A percentile compares a stretch with the other conserved stretches of the same genome.
Conservation (phyloP, 352 stramenopile genomes). For the Phytophthora boehmeriae region DNA sequence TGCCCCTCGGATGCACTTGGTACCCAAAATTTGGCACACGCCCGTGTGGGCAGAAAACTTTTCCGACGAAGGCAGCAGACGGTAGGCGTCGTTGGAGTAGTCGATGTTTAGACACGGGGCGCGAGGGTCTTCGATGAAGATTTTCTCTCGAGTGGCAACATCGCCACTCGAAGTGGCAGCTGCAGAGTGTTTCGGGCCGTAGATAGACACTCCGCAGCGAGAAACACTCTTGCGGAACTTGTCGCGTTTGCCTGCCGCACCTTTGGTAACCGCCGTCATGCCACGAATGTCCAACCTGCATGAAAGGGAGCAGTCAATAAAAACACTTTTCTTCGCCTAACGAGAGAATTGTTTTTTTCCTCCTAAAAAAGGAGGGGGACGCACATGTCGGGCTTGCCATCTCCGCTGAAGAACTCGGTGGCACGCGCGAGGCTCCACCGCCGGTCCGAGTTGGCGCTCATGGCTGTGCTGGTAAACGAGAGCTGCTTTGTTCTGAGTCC, state of each 20-base stretch:
- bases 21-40: slow-evolving; percentile 88
- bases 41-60: slow-evolving; percentile 89
- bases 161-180: slow-evolving; percentile 23
- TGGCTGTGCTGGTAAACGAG: slow-evolving; percentile 7
- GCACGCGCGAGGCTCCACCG: slow-evolving; percentile 87
- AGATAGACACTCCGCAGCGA: slow-evolving; percentile 86
- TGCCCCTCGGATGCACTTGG: slow-evolving; percentile 86
- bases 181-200: slow-evolving; percentile 82
- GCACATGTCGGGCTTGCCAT: slow-evolving; percentile 89
- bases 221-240: slow-evolving; percentile 90
- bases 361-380: no score
- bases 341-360: no score
- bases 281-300: slow-evolving; percentile 82
- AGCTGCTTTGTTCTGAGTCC: neutral
- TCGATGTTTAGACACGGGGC: slow-evolving; percentile 87
- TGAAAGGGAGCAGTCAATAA: neutral
- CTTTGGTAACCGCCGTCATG: slow-evolving; percentile 88
- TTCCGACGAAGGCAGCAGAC: slow-evolving; percentile 82
- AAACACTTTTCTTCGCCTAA: neutral
- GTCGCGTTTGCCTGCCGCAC: slow-evolving; percentile 82
- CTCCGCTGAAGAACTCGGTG: slow-evolving; percentile 89
- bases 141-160: slow-evolving; percentile 61
- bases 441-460: slow-evolving; percentile 68
- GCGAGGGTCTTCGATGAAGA: slow-evolving; percentile 89
- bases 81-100: slow-evolving; percentile 87